Percentiles rank a stretch among this genome's conserved stretches.
phyloP scores from a whole-genome alignment of 176 grass and related monocot species.

The Coix lacrymajobi region DNA sequence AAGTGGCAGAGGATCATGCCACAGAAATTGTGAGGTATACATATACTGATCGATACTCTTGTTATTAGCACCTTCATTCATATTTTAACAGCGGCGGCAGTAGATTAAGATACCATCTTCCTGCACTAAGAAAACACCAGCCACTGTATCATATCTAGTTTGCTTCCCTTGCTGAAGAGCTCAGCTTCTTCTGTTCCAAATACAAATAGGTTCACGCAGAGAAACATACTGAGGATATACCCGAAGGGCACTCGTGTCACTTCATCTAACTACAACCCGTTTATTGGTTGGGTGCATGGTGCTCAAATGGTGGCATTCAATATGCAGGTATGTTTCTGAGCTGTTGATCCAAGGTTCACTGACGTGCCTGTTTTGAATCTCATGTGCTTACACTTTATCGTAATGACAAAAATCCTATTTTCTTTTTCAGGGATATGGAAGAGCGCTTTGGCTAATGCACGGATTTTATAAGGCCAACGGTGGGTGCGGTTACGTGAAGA shows the following conservation, averaged over 20 bases:
- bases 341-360: no score
- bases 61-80: background rate
- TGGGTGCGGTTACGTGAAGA: slow-evolving; percentile 88
- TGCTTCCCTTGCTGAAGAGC: slow-evolving; percentile 10
- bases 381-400: background rate
- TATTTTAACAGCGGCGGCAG: background rate
- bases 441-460: slow-evolving; percentile 96
- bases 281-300: slow-evolving; percentile 97
- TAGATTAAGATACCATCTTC: background rate
- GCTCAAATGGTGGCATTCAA: slow-evolving; percentile 99
- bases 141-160: background rate
- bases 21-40: slow-evolving; percentile 69
- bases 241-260: slow-evolving; percentile 69
- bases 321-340: no score
- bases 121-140: background rate
- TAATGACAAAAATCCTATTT: background rate
- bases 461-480: slow-evolving; percentile 93
- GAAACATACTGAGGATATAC: slow-evolving; percentile 88
- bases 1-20: slow-evolving; percentile 56
- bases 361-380: background rate
- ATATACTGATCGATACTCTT: background rate
- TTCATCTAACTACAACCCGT: slow-evolving; percentile 96
- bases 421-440: slow-evolving; percentile 73
- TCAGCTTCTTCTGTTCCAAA: slow-evolving; percentile 1
- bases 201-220: slow-evolving; percentile 81